Evolutionary conservation across 768 basidiomycete genomes (phyloP).

Genomic region (Mycena capillaripes): DNA sequence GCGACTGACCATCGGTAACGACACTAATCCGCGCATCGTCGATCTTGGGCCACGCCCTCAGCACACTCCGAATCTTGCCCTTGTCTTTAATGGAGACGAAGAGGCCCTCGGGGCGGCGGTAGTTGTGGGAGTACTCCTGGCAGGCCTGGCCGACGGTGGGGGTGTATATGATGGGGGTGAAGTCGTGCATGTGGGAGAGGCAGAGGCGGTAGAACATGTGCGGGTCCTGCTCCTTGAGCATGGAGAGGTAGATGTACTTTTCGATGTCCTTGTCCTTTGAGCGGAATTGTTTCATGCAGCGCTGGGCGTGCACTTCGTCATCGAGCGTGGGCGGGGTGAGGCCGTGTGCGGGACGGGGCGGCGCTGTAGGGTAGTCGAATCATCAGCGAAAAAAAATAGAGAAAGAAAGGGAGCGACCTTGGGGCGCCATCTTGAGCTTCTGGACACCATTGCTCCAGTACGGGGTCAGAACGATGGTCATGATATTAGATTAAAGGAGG

Average conservation of each 20-base stretch:
- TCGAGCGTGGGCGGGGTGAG: constrained; percentile 73
- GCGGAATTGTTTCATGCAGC: constrained; percentile 78
- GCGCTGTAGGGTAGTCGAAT: constrained; percentile 47
- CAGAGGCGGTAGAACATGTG: constrained; percentile 85
- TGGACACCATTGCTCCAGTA: constrained; percentile 80
- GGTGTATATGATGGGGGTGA: constrained; percentile 90
- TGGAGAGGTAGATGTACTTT: constrained; percentile 88
- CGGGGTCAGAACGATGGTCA: constrained; percentile 78
- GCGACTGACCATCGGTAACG: constrained; percentile 83
- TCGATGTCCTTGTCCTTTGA: constrained; percentile 83
- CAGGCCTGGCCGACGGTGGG: constrained; percentile 95
- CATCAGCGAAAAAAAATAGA: constrained; percentile 7
- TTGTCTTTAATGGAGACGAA: constrained; percentile 88
- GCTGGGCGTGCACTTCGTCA: constrained; percentile 63
- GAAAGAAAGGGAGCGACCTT: constrained; percentile 58
- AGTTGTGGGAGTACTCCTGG: constrained; percentile 85
- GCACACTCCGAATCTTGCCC: constrained; percentile 79
- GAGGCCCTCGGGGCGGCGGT: constrained; percentile 73
- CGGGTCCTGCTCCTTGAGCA: constrained; percentile 80
- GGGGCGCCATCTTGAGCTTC: constrained; percentile 72
- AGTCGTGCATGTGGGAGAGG: constrained; percentile 76
- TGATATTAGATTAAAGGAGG: constrained; percentile 39
- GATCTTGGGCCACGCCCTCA: constrained; percentile 79
- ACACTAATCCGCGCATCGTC: constrained; percentile 90
- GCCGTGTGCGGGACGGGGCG: constrained; percentile 63